These are phyloP conservation scores for Leptoxyphium fumago DNA, from an alignment of 2,329 filamentous ascomycete genomes.

Conservation along the genomic window DNA sequence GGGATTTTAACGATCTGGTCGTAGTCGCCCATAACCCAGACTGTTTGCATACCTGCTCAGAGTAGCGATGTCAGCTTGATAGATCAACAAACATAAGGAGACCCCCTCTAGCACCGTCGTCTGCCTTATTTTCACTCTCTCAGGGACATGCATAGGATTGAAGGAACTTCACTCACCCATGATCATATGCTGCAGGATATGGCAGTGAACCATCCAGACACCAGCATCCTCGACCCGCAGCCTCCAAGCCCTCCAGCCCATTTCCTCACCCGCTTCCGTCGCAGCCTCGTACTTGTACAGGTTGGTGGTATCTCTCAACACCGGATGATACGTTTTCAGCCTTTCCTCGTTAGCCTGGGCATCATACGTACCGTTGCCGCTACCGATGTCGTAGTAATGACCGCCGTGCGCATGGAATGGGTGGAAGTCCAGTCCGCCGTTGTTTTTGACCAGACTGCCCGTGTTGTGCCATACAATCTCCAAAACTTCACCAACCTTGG, in stretches of 20 bases:
- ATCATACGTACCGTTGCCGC: slow-evolving; percentile 40
- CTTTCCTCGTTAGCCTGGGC: slow-evolving; percentile 32
- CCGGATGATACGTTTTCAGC: slow-evolving; percentile 25
- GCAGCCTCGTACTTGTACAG: slow-evolving; percentile 39
- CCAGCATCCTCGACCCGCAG: slow-evolving; percentile 38
- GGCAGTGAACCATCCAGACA: slow-evolving; percentile 50
- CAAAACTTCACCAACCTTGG: slow-evolving; percentile 40
- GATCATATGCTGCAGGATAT: slow-evolving; percentile 42
- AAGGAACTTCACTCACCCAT: slow-evolving; percentile 28
- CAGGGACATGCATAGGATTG: no score
- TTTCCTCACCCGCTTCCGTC: slow-evolving; percentile 25
- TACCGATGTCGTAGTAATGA: slow-evolving; percentile 40
- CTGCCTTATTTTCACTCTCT: no score
- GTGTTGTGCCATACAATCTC: slow-evolving; percentile 24
- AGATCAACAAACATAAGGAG: background rate
- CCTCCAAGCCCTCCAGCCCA: slow-evolving; percentile 49
- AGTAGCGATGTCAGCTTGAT: background rate
- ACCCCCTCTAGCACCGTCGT: no score
- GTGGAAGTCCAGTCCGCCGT: slow-evolving; percentile 31
- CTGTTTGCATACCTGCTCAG: slow-evolving; percentile 26
- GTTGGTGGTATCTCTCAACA: slow-evolving; percentile 35
- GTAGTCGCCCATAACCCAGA: slow-evolving; percentile 32
- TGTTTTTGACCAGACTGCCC: slow-evolving; percentile 16
- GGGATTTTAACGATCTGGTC: slow-evolving; percentile 23
- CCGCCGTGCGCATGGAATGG: slow-evolving; percentile 42